Evolutionary conservation across 345 rosid genomes (phyloP), one percentile per base, ranked within the genome.

Genomic region (Lagerstroemia speciosa): DNA sequence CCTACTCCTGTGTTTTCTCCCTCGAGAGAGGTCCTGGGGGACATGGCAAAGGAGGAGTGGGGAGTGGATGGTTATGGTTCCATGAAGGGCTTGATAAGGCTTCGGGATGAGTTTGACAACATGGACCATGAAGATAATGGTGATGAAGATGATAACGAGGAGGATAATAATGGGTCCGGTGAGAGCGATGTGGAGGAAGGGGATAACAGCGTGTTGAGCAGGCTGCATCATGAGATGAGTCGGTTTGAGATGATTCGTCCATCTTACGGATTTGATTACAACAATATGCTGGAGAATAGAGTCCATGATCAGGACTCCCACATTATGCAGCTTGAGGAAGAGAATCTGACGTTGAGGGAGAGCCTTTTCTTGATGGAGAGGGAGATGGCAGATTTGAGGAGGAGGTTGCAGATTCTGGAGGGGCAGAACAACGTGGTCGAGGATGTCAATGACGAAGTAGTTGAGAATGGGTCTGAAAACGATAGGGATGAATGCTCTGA

Each of bases 41-140:
- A 91, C 69, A 92, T 87, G 97, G 99, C 98, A 0, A 91, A 89
- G 78, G 98, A 94, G 73, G 97, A 91, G 69, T 94, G 99, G 99
- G 98, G 99, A 0, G 99, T 94, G 68, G 97, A 94, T 78, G 99
- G 99, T n/a, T 94, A 94, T 70, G 99, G 99, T 17, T 89, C 98
- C 8, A 94, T 94, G 99, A 94, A 94, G 71, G 99, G 99, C 17
- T 60, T 92, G 79, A 94, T 94, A 64, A 78, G 98, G 82, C 79
- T 94, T 9, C 72, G 96, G 45, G 89, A 90, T 37, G 72, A 62
- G n/a, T 87, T 85, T 14, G 92, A 91, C 29, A 70, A 83, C 68
- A 68, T 64, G 62, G 92, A 88, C 32, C 66, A 69, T 37, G 87
- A 76, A 43, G 66, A 75, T 50, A 80, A 82, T 43, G 90, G 85